phyloP scores from a whole-genome alignment of 441 rosid species.

The Aleurites moluccanus region DNA sequence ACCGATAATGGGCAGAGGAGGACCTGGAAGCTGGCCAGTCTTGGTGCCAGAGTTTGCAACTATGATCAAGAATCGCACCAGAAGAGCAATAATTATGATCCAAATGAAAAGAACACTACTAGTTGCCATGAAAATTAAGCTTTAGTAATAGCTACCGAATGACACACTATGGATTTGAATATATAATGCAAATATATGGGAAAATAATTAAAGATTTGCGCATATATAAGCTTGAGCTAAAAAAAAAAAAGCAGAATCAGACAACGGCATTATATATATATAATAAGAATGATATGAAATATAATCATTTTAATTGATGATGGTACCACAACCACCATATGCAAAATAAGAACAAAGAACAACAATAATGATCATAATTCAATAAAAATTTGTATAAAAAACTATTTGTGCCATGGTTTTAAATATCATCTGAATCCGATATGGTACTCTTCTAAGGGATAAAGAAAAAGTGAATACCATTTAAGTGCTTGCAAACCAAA shows the following conservation, averaged over 20 bases:
- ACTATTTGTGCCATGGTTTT: too few species aligned
- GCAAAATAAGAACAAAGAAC: not conserved
- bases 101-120: not conserved
- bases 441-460: too few species aligned
- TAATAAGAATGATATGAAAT: not conserved
- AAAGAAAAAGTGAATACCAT: too few species aligned
- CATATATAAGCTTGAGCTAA: not conserved
- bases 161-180: not conserved
- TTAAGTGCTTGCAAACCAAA: too few species aligned
- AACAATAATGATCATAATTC: not conserved
- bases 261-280: not conserved
- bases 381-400: not conserved
- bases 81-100: slow-evolving; percentile 8
- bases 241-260: not conserved
- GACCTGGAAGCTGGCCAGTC: slow-evolving; percentile 2
- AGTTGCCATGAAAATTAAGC: not conserved
- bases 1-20: slow-evolving; percentile 6
- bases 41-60: not conserved
- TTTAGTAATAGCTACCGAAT: not conserved
- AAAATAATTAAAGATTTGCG: not conserved
- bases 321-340: not conserved
- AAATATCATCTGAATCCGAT: too few species aligned
- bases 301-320: not conserved
- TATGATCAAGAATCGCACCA: not conserved
- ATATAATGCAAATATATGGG: not conserved